Evolutionary conservation across 345 rosid genomes (phyloP).

Genomic region (Camelina sativa): DNA sequence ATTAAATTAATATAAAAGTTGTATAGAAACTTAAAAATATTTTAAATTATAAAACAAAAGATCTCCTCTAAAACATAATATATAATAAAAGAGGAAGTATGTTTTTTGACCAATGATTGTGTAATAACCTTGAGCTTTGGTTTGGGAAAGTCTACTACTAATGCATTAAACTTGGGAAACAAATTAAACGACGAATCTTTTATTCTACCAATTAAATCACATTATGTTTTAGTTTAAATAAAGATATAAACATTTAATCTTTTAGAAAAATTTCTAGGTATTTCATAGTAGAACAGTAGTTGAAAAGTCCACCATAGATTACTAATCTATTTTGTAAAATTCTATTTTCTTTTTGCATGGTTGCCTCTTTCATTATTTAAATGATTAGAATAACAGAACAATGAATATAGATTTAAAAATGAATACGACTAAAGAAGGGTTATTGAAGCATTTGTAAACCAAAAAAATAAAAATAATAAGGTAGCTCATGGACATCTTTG

Average conservation of each 20-base stretch:
- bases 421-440: neutral
- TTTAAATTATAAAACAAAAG: too few species aligned
- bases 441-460: neutral
- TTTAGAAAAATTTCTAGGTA: neutral
- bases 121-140: neutral
- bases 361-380: neutral
- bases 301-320: neutral
- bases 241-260: neutral
- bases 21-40: too few species aligned
- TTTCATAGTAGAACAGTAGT: neutral
- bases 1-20: too few species aligned
- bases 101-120: too few species aligned
- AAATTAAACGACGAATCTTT: neutral
- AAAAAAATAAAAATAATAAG: neutral
- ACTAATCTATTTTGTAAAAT: neutral
- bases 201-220: neutral
- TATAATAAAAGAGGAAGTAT: too few species aligned
- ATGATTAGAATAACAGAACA: neutral
- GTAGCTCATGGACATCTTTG: conserved; percentile 10
- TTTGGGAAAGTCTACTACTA: neutral
- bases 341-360: neutral
- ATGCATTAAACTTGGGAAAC: neutral
- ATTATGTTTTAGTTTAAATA: neutral
- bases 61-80: too few species aligned
- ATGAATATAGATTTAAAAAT: neutral